These are phyloP conservation scores for Xylariaceae sp. DNA, from an alignment of 2,329 filamentous ascomycete species.

Conservation along the genomic window DNA sequence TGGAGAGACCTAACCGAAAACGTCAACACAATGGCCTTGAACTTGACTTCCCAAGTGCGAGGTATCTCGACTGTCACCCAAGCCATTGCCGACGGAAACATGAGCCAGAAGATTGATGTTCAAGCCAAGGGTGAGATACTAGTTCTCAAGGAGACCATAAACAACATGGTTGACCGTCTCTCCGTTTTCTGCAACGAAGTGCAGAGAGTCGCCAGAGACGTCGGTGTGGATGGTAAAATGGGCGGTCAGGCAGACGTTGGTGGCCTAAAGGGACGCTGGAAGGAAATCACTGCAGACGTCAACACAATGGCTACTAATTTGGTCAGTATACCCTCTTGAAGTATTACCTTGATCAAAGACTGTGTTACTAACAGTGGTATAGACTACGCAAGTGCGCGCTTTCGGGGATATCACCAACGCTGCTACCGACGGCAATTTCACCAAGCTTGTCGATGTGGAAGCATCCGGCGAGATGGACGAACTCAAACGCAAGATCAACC, in stretches of 20 bases:
- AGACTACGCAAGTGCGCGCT: conserved; percentile 94
- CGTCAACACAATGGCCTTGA: conserved; percentile 71
- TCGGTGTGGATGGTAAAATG: conserved; percentile 97
- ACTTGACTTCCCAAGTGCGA: conserved; percentile 69
- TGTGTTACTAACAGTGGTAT: conserved; percentile 27
- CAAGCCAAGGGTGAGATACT: conserved; percentile 93
- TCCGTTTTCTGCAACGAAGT: conserved; percentile 96
- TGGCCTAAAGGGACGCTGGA: conserved; percentile 90
- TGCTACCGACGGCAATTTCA: conserved; percentile 94
- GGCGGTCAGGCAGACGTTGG: conserved; percentile 93
- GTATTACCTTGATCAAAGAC: not conserved
- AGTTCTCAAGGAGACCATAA: conserved; percentile 91
- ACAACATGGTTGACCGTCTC: conserved; percentile 95
- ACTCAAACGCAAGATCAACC: conserved; percentile 97
- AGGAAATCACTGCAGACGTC: conserved; percentile 95
- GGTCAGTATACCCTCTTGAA: conserved; percentile 35
- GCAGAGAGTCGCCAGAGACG: conserved; percentile 91
- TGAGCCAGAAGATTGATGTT: conserved; percentile 93
- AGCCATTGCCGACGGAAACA: conserved; percentile 90
- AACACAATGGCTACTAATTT: conserved; percentile 80
- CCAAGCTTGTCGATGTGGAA: conserved; percentile 92
- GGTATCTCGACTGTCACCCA: conserved; percentile 93
- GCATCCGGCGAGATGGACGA: conserved; percentile 99
- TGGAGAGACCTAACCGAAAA: conserved; percentile 96
- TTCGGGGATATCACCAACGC: conserved; percentile 99